Percentiles rank a stretch among this genome's conserved stretches.
These are phyloP conservation scores for Hydnomerulius pinastri DNA, from an alignment of 768 basidiomycete genomes.

Conservation along the genomic window DNA sequence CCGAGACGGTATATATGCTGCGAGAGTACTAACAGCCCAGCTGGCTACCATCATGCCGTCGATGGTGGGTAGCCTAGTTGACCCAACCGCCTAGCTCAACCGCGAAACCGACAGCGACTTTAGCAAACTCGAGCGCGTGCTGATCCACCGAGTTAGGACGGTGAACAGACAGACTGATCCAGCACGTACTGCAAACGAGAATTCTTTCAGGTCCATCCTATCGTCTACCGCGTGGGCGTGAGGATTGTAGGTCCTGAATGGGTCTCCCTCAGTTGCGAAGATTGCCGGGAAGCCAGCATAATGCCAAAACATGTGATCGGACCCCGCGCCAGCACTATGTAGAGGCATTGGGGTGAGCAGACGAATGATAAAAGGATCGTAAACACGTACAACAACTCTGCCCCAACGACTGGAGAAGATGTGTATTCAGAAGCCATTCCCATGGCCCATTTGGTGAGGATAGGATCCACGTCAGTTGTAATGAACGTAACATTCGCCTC, in stretches of 20 bases:
- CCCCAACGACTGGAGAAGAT: constrained; percentile 8
- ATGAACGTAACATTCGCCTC: constrained; percentile 27
- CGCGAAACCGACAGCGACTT: constrained; percentile 59
- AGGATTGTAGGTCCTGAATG: constrained; percentile 43
- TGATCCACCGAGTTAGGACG: constrained; percentile 11
- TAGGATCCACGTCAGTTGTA: constrained; percentile 41
- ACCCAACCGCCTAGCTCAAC: constrained; percentile 45
- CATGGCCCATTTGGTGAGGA: constrained; percentile 43
- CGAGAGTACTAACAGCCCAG: no score
- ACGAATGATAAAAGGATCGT: background rate
- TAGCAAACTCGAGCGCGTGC: constrained; percentile 61
- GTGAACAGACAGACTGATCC: no score
- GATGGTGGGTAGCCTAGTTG: no score
- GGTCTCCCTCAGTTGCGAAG: constrained; percentile 47
- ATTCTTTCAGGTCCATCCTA: constrained; percentile 26
- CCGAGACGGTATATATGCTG: no score
- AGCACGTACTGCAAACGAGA: constrained; percentile 40
- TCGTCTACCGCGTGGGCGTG: constrained; percentile 38
- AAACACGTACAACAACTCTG: constrained; percentile 34
- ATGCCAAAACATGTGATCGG: constrained; percentile 51
- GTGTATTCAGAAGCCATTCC: constrained; percentile 34
- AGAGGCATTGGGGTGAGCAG: background rate
- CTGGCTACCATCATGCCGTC: no score
- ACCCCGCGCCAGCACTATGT: constrained; percentile 41
- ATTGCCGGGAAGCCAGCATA: constrained; percentile 41